Evolutionary conservation across 73 alveolate species (phyloP).

Genomic region (Breviolum minutum): DNA sequence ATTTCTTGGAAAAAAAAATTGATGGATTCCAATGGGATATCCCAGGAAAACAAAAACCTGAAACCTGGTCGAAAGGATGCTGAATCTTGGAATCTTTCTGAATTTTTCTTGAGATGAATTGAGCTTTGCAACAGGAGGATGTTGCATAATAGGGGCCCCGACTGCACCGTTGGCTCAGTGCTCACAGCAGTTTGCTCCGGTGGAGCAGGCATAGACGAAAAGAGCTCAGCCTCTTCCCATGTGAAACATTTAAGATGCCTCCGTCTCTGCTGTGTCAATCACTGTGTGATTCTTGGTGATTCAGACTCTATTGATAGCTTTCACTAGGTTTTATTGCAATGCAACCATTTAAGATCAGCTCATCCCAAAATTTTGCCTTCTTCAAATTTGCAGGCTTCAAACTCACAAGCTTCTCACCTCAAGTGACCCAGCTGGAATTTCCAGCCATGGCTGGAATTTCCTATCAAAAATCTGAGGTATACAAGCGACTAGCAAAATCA

Average conservation of each 20-base stretch:
- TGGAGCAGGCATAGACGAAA: slow-evolving; percentile 33
- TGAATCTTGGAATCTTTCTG: too few species aligned
- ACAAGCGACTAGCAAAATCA: neutral
- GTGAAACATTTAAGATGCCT: neutral
- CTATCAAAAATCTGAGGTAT: neutral
- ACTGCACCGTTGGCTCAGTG: slow-evolving; percentile 10
- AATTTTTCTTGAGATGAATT: too few species aligned
- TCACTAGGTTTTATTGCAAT: neutral
- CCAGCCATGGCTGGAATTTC: neutral
- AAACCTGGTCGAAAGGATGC: too few species aligned
- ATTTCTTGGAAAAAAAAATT: too few species aligned
- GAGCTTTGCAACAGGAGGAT: too few species aligned
- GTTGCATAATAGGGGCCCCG: neutral
- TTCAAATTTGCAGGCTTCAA: slow-evolving; percentile 63
- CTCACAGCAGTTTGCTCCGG: neutral
- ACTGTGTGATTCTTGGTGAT: neutral
- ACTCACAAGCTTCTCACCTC: slow-evolving; percentile 85
- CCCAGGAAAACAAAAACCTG: too few species aligned
- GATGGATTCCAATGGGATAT: too few species aligned
- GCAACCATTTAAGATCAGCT: too few species aligned
- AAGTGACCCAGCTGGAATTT: neutral
- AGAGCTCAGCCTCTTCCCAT: slow-evolving; percentile 52
- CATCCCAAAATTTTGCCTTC: neutral
- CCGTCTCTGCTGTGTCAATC: neutral
- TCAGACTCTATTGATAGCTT: neutral